These are phyloP conservation scores for Plenodomus biglobosus DNA, from an alignment of 2,329 filamentous ascomycete genomes.

Conservation along the genomic window DNA sequence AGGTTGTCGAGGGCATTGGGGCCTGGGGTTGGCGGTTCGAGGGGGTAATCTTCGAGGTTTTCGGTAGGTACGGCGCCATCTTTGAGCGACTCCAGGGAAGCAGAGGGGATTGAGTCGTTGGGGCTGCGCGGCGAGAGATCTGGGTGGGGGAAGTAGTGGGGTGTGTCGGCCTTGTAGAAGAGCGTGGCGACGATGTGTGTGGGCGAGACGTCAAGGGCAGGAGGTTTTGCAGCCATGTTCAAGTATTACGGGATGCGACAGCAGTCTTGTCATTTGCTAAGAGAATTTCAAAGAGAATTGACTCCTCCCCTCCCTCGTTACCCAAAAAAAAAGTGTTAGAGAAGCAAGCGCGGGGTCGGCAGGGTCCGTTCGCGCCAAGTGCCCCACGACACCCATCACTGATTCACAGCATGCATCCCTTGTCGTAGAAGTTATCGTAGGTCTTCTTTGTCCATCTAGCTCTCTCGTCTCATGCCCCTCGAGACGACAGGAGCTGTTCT, in stretches of 20 bases:
- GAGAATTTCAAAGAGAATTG: too few species aligned
- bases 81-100: conserved; percentile 37
- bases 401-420: neutral
- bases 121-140: conserved; percentile 47
- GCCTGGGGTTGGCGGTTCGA: conserved; percentile 57
- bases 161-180: conserved; percentile 42
- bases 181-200: conserved; percentile 41
- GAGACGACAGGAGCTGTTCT: neutral
- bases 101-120: conserved; percentile 34
- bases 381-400: neutral
- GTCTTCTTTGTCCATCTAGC: neutral
- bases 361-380: too few species aligned
- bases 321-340: too few species aligned
- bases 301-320: too few species aligned
- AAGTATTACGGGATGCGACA: neutral
- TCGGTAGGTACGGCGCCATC: conserved; percentile 55
- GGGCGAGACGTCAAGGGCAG: conserved; percentile 22
- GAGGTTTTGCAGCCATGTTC: conserved; percentile 19
- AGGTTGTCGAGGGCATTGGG: conserved; percentile 58
- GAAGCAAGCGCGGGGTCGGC: too few species aligned
- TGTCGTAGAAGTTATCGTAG: neutral
- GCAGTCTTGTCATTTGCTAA: too few species aligned
- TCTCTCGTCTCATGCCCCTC: neutral
- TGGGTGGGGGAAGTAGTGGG: conserved; percentile 50
- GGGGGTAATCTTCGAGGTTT: conserved; percentile 56